Percentiles rank a stretch among this genome's conserved stretches.
These are phyloP conservation scores for Hypoxylon rubiginosum DNA, from an alignment of 2,329 filamentous ascomycete genomes.

Conservation along the genomic window DNA sequence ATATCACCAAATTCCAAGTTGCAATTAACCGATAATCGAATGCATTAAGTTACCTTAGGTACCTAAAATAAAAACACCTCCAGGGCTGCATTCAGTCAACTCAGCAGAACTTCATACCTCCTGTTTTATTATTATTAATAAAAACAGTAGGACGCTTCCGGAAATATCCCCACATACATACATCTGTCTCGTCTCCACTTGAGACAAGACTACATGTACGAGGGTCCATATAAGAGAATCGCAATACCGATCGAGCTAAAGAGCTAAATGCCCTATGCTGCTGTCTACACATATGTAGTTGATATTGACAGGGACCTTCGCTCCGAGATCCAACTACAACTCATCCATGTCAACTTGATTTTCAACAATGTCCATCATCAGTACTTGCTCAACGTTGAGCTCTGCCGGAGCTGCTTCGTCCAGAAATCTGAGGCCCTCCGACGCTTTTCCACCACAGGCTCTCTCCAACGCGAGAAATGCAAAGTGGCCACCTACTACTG, in stretches of 20 bases:
- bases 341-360: conserved; percentile 46
- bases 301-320: neutral
- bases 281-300: neutral
- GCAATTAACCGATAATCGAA: neutral
- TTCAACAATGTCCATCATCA: conserved; percentile 46
- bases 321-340: conserved; percentile 34
- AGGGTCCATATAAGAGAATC: too few relatives aligned
- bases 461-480: conserved; percentile 85
- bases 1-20: neutral
- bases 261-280: too few relatives aligned
- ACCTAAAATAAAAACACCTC: neutral
- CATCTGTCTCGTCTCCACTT: neutral
- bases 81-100: neutral
- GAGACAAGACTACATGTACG: neutral
- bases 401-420: conserved; percentile 53
- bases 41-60: neutral
- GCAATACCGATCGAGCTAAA: neutral
- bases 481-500: conserved; percentile 89
- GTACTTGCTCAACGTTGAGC: conserved; percentile 54
- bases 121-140: conserved; percentile 14
- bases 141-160: neutral
- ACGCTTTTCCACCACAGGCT: conserved; percentile 79
- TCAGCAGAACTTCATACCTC: neutral
- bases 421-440: conserved; percentile 67
- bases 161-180: neutral